phyloP scores from a whole-genome alignment of 192 early-diverging fungal genomes.

The Spizellomyces punctatus region DNA sequence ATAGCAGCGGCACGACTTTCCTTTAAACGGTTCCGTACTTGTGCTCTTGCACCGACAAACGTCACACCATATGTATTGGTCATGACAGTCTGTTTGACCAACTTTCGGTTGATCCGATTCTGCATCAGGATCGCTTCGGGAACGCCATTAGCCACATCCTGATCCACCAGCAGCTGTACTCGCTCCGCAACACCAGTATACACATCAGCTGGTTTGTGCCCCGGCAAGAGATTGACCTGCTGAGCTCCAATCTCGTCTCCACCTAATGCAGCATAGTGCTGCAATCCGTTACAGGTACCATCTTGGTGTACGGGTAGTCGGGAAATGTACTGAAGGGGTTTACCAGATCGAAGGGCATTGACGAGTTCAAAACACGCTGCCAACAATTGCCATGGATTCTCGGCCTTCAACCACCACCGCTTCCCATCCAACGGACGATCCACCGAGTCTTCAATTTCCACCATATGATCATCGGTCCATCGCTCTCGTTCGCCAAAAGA shows the following conservation, averaged over 20 bases:
- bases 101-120: constrained; percentile 81
- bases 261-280: constrained; percentile 97
- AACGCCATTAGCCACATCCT: constrained; percentile 66
- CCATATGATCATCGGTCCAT: constrained; percentile 74
- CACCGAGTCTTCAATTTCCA: constrained; percentile 61
- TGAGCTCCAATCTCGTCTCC: constrained; percentile 85
- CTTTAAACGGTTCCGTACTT: constrained; percentile 82
- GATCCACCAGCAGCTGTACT: constrained; percentile 69
- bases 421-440: constrained; percentile 49
- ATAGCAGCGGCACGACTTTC: constrained; percentile 52
- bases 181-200: constrained; percentile 83
- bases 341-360: constrained; percentile 67
- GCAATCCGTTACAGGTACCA: constrained; percentile 96
- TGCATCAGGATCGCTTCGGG: constrained; percentile 64
- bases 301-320: constrained; percentile 92
- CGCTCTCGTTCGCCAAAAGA: constrained; percentile 81
- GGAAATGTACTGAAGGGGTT: constrained; percentile 73
- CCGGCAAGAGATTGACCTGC: constrained; percentile 86
- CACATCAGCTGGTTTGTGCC: constrained; percentile 88
- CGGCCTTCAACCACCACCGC: constrained; percentile 88
- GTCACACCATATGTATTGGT: constrained; percentile 99
- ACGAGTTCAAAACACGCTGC: constrained; percentile 86
- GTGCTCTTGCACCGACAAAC: constrained; percentile 85
- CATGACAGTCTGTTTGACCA: constrained; percentile 99
- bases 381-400: constrained; percentile 93